Conservation (phyloP, 352 stramenopile genomes). For the Pythium insidiosum region DNA sequence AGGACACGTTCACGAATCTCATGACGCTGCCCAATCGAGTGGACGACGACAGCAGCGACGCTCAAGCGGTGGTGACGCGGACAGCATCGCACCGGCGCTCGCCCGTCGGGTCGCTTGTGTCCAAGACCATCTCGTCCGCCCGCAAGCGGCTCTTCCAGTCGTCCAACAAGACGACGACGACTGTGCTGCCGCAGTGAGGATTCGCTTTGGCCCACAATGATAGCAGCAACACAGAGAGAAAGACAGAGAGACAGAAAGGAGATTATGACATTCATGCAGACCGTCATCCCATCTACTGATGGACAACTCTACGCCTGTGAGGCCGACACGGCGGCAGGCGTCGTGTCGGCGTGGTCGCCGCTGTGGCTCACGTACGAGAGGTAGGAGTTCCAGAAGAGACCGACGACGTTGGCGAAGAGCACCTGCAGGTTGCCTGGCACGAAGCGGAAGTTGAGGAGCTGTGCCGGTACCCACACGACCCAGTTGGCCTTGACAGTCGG, state of each 20-base stretch:
- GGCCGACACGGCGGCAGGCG: no score
- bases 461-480: constrained; percentile 70
- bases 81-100: constrained; percentile 8
- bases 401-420: constrained; percentile 77
- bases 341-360: background rate
- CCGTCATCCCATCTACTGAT: no score
- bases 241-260: background rate
- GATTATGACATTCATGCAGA: no score
- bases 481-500: constrained; percentile 69
- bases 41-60: constrained; percentile 3
- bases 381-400: constrained; percentile 80
- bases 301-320: no score
- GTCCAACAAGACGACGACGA: constrained; percentile 22
- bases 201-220: no score
- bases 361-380: constrained; percentile 70
- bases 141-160: constrained; percentile 36
- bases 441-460: constrained; percentile 79
- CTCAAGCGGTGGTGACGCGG: background rate
- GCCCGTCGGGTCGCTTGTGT: constrained; percentile 33
- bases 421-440: constrained; percentile 69
- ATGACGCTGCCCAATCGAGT: constrained; percentile 53
- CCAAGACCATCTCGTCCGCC: constrained; percentile 50
- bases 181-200: constrained; percentile 18
- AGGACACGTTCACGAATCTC: constrained; percentile 39
- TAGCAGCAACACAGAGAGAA: background rate